Conservation (phyloP, 2,329 filamentous ascomycete species). For the Cordyceps farinosa region DNA sequence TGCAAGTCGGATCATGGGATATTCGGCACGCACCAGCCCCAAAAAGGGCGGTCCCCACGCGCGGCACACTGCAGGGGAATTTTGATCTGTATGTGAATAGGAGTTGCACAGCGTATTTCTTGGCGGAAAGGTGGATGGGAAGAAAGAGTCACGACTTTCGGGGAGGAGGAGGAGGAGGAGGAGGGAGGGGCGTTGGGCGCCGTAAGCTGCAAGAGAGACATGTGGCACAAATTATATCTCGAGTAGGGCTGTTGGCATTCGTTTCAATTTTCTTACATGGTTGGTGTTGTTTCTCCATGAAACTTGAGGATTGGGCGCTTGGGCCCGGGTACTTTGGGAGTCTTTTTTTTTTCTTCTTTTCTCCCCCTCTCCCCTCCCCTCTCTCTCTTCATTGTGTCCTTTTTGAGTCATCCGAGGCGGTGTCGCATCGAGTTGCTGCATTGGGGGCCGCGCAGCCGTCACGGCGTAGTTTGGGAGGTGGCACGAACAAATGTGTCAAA, state of each 20-base stretch:
- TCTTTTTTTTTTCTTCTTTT: neutral
- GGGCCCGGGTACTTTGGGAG: no score
- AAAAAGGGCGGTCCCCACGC: neutral
- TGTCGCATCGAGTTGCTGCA: slow-evolving; percentile 10
- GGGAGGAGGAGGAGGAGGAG: neutral
- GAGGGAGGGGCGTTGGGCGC: neutral
- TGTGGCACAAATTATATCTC: neutral
- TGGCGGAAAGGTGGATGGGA: no score
- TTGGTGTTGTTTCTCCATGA: neutral
- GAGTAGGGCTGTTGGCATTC: slow-evolving; percentile 2
- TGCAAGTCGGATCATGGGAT: slow-evolving; percentile 6
- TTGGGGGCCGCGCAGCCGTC: neutral
- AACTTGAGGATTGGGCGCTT: no score
- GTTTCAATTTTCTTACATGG: neutral
- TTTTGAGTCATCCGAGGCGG: slow-evolving; percentile 9
- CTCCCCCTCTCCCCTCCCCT: no score
- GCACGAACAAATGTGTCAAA: neutral
- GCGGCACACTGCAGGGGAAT: neutral
- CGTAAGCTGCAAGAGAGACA: neutral
- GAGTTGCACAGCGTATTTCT: no score
- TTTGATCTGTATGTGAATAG: neutral
- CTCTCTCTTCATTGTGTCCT: neutral
- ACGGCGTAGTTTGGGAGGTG: neutral
- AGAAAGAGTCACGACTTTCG: no score
- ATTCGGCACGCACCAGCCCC: neutral